Evolutionary conservation across 2,329 filamentous ascomycete genomes (phyloP), one percentile per base, ranked within the genome.

Genomic region (Fusarium tjaetaba): DNA sequence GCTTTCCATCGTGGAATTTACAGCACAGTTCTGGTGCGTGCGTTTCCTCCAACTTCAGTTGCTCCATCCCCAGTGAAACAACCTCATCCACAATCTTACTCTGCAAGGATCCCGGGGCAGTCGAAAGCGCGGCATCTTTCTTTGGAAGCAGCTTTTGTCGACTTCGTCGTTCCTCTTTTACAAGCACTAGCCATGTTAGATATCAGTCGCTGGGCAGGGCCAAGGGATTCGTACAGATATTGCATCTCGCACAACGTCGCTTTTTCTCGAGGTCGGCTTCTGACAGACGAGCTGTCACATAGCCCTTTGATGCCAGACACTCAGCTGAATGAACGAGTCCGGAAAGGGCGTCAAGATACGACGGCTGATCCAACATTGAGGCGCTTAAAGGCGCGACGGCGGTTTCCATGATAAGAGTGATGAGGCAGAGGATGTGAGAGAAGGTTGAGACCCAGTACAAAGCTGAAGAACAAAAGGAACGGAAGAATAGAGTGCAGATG

Each of bases 1-100:
- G n/a, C 3, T 41, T 52, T 16, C 66, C 63, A 8, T 58, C 24
- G 10, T 70, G 66, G 39, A 70, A 70, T 30, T 52, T 52, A 18
- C 66, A 70, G 4, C 51, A 26, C 32, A 1, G 3, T 30, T n/a
- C 10, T 1, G 41, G 51, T 9, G 5, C 22, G 1, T 10, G 14
- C 4, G 32, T 16, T 15, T 46, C 41, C 4, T 62, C 11, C 16
- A 62, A 5, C 41, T 39, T 18, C 13, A 58, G n/a, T 4, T 30
- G 30, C 5, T 62, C 41, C 20, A 62, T 28, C 2, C 16, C 18
- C 8, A 58, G 18, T 4, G 52, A n/a, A 13, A 1, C 32, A 28
- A 34, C 1, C 13, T 28, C 52, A 11, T 39, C 32, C 8, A 11
- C 1, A 2, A 28, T 3, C 18, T 34, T 14, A 20, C 26, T 39